A percentile compares a stretch with the other conserved stretches of the same genome.
Conservation (phyloP, 176 grass and related monocot species). For the Juncus inflexus region DNA sequence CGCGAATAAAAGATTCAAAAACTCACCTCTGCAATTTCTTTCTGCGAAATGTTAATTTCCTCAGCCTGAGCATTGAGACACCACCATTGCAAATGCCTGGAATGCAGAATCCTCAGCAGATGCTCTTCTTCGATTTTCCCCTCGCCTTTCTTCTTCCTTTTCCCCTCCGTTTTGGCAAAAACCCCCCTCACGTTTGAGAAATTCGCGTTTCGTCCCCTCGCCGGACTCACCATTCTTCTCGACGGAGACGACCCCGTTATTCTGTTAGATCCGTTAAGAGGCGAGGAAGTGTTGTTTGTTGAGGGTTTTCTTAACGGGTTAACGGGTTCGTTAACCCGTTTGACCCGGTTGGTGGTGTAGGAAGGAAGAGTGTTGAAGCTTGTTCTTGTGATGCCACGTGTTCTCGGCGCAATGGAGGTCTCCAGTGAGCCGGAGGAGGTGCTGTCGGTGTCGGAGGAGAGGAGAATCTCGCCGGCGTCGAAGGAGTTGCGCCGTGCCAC, state of each 20-base stretch:
- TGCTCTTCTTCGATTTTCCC: constrained; percentile 65
- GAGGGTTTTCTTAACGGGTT: constrained; percentile 36
- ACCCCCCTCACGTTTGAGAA: constrained; percentile 41
- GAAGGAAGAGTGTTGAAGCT: constrained; percentile 53
- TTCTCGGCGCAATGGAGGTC: constrained; percentile 34
- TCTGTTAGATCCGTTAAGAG: constrained; percentile 45
- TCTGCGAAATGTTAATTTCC: constrained; percentile 48
- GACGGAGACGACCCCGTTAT: constrained; percentile 31
- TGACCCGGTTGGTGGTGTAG: constrained; percentile 34
- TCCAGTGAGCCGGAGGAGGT: constrained; percentile 68
- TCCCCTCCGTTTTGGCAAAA: constrained; percentile 45
- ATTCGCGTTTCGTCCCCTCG: constrained; percentile 34
- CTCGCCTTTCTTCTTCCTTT: constrained; percentile 61
- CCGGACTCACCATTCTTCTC: constrained; percentile 60
- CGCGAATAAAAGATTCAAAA: constrained; percentile 3
- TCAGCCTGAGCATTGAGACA: constrained; percentile 65
- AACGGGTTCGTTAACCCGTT: constrained; percentile 39
- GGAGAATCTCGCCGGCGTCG: constrained; percentile 42
- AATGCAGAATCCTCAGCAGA: constrained; percentile 58
- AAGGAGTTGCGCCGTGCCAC: constrained; percentile 39
- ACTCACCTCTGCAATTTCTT: constrained; percentile 69
- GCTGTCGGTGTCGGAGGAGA: constrained; percentile 81
- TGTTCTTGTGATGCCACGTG: constrained; percentile 11
- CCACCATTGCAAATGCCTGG: constrained; percentile 78
- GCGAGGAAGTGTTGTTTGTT: not conserved